These are phyloP conservation scores for Candida nitratophila DNA, from an alignment of 805 yeast genomes.

Conservation along the genomic window DNA sequence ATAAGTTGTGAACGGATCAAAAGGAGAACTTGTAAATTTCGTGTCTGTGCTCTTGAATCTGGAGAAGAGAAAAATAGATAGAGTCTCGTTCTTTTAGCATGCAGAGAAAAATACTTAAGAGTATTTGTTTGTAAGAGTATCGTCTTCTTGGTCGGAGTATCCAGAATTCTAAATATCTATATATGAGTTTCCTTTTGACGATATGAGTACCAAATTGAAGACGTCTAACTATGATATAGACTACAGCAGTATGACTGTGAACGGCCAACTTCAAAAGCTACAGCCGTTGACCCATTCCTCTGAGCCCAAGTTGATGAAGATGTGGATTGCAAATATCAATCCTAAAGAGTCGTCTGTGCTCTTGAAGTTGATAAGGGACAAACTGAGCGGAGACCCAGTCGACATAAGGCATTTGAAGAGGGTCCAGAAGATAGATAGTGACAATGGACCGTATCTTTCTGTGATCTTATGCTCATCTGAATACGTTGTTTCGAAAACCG, in stretches of 20 bases:
- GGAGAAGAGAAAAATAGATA: too few species aligned
- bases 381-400: constrained; percentile 20
- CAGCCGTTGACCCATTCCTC: constrained; percentile 20
- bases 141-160: too few species aligned
- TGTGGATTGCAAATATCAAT: constrained; percentile 37
- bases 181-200: too few species aligned
- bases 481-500: not conserved
- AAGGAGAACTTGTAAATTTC: too few species aligned
- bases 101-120: not conserved
- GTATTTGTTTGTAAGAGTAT: too few species aligned
- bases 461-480: constrained; percentile 6
- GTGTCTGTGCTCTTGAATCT: too few species aligned
- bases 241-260: constrained; percentile 32
- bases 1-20: too few species aligned
- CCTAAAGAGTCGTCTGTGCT: constrained; percentile 27
- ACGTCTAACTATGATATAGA: constrained; percentile 25
- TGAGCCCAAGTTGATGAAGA: constrained; percentile 25
- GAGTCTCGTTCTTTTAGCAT: too few species aligned
- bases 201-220: not conserved
- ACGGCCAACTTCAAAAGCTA: constrained; percentile 34
- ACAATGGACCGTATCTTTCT: constrained; percentile 5
- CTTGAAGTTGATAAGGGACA: constrained; percentile 17
- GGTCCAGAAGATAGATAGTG: constrained; percentile 22
- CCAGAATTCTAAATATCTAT: too few species aligned
- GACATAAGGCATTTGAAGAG: constrained; percentile 45